Conservation (phyloP, 768 basidiomycete species). For the Suillus clintonianus region DNA sequence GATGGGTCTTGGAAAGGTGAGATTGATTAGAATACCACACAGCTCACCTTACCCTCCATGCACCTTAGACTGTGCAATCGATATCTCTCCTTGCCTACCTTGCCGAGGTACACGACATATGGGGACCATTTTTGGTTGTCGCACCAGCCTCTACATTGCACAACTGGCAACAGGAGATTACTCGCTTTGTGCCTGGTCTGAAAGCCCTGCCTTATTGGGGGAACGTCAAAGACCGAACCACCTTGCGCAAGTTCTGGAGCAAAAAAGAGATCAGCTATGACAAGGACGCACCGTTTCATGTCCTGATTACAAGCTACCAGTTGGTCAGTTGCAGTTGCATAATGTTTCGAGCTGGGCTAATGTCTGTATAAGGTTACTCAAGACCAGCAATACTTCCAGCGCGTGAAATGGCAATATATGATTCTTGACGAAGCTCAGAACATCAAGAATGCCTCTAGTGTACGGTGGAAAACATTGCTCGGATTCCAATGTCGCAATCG, state of each 20-base stretch:
- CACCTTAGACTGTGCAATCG: conserved; percentile 86
- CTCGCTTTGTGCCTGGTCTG: conserved; percentile 89
- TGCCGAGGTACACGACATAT: conserved; percentile 96
- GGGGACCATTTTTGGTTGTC: conserved; percentile 98
- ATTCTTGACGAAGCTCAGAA: conserved; percentile 99
- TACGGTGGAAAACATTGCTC: conserved; percentile 95
- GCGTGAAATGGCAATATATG: conserved; percentile 99
- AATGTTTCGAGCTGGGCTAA: conserved; percentile 4
- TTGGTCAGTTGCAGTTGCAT: conserved; percentile 52
- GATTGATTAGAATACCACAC: conserved; percentile 11
- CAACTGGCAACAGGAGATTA: conserved; percentile 99
- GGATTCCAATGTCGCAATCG: conserved; percentile 96
- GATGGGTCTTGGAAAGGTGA: conserved; percentile 92
- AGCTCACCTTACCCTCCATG: background rate
- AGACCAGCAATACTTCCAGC: conserved; percentile 97
- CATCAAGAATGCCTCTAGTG: conserved; percentile 96
- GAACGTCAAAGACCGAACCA: conserved; percentile 92
- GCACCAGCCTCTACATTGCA: conserved; percentile 96
- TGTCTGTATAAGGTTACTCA: conserved; percentile 68
- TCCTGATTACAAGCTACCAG: conserved; percentile 97
- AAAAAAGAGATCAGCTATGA: conserved; percentile 96
- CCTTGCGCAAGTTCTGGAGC: conserved; percentile 96
- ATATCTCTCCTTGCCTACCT: conserved; percentile 95
- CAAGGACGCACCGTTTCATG: conserved; percentile 93
- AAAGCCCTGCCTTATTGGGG: conserved; percentile 99